A percentile compares a stretch with the other conserved stretches of the same genome.
These are phyloP conservation scores for Backusella mclennaniae DNA, from an alignment of 192 early-diverging fungal species.

Conservation along the genomic window DNA sequence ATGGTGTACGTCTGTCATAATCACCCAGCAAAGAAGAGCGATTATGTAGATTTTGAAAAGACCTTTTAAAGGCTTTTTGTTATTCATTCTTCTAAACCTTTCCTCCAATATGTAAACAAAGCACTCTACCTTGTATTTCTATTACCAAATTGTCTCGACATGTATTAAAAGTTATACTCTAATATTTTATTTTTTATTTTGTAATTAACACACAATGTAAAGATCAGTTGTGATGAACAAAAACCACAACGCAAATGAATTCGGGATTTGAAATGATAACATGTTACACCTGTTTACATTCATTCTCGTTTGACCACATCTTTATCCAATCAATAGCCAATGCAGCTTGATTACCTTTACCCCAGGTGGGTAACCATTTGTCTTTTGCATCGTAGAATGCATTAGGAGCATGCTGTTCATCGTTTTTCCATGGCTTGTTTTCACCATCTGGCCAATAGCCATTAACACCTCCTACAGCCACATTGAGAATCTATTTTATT, in stretches of 20 bases:
- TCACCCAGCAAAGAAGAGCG: slow-evolving; percentile 33
- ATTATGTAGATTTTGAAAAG: slow-evolving; percentile 39
- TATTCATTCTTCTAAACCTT: background rate
- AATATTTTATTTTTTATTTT: background rate
- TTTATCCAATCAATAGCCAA: slow-evolving; percentile 45
- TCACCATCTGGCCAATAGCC: slow-evolving; percentile 56
- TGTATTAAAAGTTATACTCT: background rate
- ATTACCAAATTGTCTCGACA: slow-evolving; percentile 29
- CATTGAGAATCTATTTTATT: slow-evolving; percentile 51
- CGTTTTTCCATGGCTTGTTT: slow-evolving; percentile 57
- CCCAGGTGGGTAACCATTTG: slow-evolving; percentile 60
- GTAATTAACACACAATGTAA: background rate
- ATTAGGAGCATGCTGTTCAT: slow-evolving; percentile 40
- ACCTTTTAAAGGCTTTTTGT: slow-evolving; percentile 6
- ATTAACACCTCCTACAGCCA: slow-evolving; percentile 58
- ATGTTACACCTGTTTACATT: background rate
- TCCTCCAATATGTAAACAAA: background rate
- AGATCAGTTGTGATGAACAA: background rate
- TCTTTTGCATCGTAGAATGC: slow-evolving; percentile 52
- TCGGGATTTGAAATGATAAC: background rate
- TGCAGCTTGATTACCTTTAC: slow-evolving; percentile 36
- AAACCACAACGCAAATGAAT: background rate
- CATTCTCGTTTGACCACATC: slow-evolving; percentile 26
- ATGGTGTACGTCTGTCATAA: slow-evolving; percentile 19
- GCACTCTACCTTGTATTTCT: slow-evolving; percentile 18